Evolutionary conservation across 2,329 filamentous ascomycete species (phyloP), one percentile per base, ranked within the genome.

Genomic region (Conoideocrella luteorostrata): DNA sequence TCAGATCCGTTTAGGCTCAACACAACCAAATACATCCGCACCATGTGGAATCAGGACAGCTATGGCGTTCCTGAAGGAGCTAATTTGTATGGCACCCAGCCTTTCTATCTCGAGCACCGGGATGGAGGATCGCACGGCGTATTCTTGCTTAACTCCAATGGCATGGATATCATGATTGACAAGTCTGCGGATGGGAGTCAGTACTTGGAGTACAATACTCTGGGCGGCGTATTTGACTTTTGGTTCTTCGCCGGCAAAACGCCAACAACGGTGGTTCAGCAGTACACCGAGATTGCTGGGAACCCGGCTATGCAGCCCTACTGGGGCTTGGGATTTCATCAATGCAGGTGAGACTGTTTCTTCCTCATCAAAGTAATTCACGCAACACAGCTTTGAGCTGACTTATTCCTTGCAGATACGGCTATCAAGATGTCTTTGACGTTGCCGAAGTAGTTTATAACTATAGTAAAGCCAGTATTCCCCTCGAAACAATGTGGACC

Each of bases 251-350:
- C 83, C 11, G 88, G 88, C 0, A 84, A 86, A 0, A 80, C 73
- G 0, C 81, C 82, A 45, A 70, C 75, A 6, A 76, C 82, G 11
- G 80, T 89, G 20, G 86, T 80, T 13, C 79, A 78, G 58, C 74
- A 84, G 30, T 93, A 91, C 57, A 81, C 86, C 49, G 62, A 67
- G 45, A 76, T 82, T 2, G 69, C 83, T 41, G 86, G 87, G 0
- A 66, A 86, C 5, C 86, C 87, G 1, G 81, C 81, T 0, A 82
- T 91, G 78, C 84, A 90, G 57, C 82, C 86, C 52, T 93, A 93
- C 65, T 91, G 80, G 72, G 80, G 82, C 0, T 79, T 94, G 47
- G 88, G 88, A 1, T 91, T 76, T 58, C 88, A 94, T 51, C 87
- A 94, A 59, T 91, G 86, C 54, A 54, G 58, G 41, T 61, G 80